Conservation (phyloP, 2,329 filamentous ascomycete genomes). For the Calonectria multiphialidica region DNA sequence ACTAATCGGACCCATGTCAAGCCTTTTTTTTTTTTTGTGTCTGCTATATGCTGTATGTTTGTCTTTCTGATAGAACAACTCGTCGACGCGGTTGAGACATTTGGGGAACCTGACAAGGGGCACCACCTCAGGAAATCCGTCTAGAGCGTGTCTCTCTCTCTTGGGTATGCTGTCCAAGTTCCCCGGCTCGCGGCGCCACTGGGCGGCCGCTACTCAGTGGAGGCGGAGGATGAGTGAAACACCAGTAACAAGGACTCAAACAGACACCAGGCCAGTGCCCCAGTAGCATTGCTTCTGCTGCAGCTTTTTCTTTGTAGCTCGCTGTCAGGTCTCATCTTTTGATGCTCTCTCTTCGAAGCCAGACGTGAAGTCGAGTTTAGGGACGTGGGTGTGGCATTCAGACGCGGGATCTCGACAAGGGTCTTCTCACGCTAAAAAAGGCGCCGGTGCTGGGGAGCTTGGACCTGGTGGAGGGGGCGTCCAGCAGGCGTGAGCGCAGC, state of each 20-base stretch:
- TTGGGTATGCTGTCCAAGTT: constrained; percentile 22
- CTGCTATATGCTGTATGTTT: constrained; percentile 27
- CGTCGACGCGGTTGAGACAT: constrained; percentile 40
- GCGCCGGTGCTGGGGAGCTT: constrained; percentile 41
- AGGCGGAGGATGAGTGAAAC: constrained; percentile 15
- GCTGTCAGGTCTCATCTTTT: constrained; percentile 22
- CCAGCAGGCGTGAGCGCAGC: constrained; percentile 22
- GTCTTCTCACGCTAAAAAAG: constrained; percentile 43
- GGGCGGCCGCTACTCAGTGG: constrained; percentile 17
- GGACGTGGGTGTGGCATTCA: constrained; percentile 46
- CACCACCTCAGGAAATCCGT: constrained; percentile 22
- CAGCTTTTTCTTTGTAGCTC: neutral
- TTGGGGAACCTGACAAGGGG: constrained; percentile 29
- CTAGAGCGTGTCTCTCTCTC: constrained; percentile 19
- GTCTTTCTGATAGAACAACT: constrained; percentile 38
- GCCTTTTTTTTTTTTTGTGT: constrained; percentile 33
- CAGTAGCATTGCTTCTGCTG: constrained; percentile 9
- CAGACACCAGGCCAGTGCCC: constrained; percentile 3
- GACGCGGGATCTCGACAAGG: constrained; percentile 46
- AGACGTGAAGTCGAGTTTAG: constrained; percentile 44
- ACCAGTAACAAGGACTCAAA: neutral
- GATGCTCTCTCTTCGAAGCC: constrained; percentile 32
- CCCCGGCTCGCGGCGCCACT: constrained; percentile 18
- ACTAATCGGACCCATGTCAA: constrained; percentile 39
- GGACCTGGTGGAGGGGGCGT: constrained; percentile 40